A percentile compares a stretch with the other conserved stretches of the same genome.
These are phyloP conservation scores for Micromonas commoda DNA, from an alignment of 139 green algal species.

Conservation along the genomic window DNA sequence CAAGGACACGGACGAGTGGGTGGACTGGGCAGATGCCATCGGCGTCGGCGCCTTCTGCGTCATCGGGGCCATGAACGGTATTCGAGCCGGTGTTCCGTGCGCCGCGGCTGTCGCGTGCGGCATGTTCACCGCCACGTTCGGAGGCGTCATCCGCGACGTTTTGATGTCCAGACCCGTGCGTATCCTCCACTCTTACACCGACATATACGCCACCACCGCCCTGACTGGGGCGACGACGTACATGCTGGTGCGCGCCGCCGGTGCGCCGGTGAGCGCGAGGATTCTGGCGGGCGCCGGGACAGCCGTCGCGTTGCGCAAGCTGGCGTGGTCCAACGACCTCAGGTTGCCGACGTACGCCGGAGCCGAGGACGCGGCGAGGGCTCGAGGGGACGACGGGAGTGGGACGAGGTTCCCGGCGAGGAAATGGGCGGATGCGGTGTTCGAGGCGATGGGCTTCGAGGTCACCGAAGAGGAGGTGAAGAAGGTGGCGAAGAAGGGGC, in stretches of 20 bases:
- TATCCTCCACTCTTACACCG: slow-evolving; percentile 31
- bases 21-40: slow-evolving; percentile 28
- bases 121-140: slow-evolving; percentile 37
- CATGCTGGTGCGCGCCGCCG: neutral
- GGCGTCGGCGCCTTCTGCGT: slow-evolving; percentile 30
- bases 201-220: slow-evolving; percentile 22
- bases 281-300: neutral
- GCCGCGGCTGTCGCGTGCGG: slow-evolving; percentile 5
- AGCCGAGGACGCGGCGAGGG: neutral
- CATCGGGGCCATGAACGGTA: slow-evolving; percentile 31
- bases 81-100: slow-evolving; percentile 11
- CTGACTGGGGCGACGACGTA: slow-evolving; percentile 11
- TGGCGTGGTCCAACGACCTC: neutral
- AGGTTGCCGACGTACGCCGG: neutral
- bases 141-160: slow-evolving; percentile 30
- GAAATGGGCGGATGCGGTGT: neutral
- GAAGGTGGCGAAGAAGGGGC: too few relatives aligned
- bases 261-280: neutral
- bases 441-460: neutral
- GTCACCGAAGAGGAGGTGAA: neutral
- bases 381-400: neutral
- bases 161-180: slow-evolving; percentile 18
- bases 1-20: neutral
- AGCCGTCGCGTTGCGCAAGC: neutral
- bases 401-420: too few relatives aligned